These are phyloP conservation scores for Eragrostis curvula DNA, from an alignment of 176 grass and related monocot species.

Conservation along the genomic window DNA sequence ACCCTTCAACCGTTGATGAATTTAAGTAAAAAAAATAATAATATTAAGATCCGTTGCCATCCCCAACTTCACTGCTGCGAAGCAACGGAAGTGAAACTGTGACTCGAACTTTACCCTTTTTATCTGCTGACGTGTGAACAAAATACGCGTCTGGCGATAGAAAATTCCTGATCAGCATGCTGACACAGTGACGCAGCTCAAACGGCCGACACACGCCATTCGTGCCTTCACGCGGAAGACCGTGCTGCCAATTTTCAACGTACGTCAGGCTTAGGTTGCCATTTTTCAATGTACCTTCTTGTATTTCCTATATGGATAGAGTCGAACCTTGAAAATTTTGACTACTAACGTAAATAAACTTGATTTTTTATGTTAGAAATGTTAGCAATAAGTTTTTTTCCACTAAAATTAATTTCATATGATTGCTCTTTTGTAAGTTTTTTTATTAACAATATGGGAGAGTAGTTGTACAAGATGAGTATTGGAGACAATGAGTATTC, in stretches of 20 bases:
- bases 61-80: background rate
- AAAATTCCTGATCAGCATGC: conserved; percentile 26
- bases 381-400: no score
- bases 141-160: background rate
- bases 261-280: background rate
- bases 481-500: no score
- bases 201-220: conserved; percentile 9
- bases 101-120: background rate
- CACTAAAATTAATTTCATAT: background rate
- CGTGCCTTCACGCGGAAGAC: background rate
- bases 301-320: no score
- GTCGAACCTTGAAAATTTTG: background rate
- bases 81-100: background rate
- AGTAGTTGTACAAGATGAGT: background rate
- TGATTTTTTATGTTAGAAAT: background rate
- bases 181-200: conserved; percentile 27
- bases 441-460: background rate
- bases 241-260: conserved; percentile 17
- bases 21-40: no score
- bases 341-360: background rate
- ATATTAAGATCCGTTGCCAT: no score
- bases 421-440: background rate
- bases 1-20: no score
- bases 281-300: background rate
- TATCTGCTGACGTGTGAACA: background rate